Base-by-base conservation (phyloP, 129 eudicot species). In the Ambrosia artemisiifolia region DNA sequence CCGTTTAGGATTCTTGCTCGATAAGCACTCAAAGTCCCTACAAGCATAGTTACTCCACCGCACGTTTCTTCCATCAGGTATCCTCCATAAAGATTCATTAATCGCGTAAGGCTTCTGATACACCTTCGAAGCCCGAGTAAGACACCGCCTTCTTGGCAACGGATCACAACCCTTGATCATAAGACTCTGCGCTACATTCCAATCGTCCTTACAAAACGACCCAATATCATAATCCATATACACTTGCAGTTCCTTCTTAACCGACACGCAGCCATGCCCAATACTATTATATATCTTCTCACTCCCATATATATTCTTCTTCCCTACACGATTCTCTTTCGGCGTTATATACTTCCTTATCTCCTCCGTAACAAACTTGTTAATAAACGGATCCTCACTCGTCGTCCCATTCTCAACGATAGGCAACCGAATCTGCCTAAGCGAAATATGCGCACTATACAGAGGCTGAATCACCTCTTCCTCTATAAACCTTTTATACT, bases 151-250 rank as follows among this genome's bases (percentile, higher is more conserved):
- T 49, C 99, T 65, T 6, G 99, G 99, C 85, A 94, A 75, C 2
- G 99, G 99, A 79, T 94, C 99, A 67, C 99, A 94, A 11, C 97
- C 99, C 13, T 78, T 63, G 55, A 90, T 74, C 99, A 90, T 88
- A 32, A 94, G 94, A 80, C 82, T 88, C 24, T 94, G 99, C 0
- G 91, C 99, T 5, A 84, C 75, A 20, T 62, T 84, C 99, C 99
- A 95, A 79, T 95, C 99, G 62, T 95, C 99, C 50, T 95, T 90
- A 65, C 99, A 95, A 46, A 88, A 95, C 3, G 97, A 95, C 30
- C 94, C 96, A 14, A 95, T 88, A 42, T 95, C 99, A 57, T 95
- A 95, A 67, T 95, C 97, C 99, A 95, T 95, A 73, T 95, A 95
- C 65, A 79, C 85, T 79, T 95, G 94, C 44, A 95, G 67, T 17